Percentiles rank a stretch among this genome's conserved stretches.
These are phyloP conservation scores for Phyllostachys edulis DNA, from an alignment of 176 grass and related monocot genomes.

Conservation along the genomic window DNA sequence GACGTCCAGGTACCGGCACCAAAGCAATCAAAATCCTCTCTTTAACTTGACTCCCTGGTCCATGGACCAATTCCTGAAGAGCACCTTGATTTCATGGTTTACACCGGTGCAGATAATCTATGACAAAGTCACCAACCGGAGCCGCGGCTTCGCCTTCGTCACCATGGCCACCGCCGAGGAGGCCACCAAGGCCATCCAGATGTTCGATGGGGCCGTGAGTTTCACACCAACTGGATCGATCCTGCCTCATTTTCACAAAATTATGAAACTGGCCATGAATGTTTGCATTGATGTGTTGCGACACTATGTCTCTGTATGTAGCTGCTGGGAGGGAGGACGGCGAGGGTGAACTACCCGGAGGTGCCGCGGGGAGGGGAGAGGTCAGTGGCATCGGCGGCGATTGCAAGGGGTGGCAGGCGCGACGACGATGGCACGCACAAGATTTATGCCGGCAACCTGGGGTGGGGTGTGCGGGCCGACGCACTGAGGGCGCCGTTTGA, in stretches of 20 bases:
- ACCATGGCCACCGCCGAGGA: constrained; percentile 78
- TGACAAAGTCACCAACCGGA: constrained; percentile 72
- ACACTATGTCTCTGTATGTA: constrained; percentile 18
- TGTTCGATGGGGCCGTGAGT: constrained; percentile 92
- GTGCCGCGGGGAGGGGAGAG: constrained; percentile 83
- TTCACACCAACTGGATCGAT: neutral
- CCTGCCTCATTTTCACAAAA: neutral
- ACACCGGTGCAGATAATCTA: constrained; percentile 59
- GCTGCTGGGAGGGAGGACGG: constrained; percentile 68
- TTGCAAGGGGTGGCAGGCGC: constrained; percentile 41
- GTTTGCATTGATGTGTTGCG: neutral
- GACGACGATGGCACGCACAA: constrained; percentile 69
- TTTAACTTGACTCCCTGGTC: neutral
- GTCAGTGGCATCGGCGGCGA: constrained; percentile 28
- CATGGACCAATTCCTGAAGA: neutral
- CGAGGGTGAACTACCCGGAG: constrained; percentile 88
- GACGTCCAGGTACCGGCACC: constrained; percentile 48
- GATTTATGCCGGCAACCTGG: constrained; percentile 87
- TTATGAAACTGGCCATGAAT: neutral
- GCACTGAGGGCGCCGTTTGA: constrained; percentile 56
- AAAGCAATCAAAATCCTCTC: neutral
- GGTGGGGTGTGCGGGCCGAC: constrained; percentile 76
- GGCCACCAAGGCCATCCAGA: constrained; percentile 63
- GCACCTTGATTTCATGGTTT: neutral
- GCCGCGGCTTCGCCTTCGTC: constrained; percentile 88